Evolutionary conservation across 352 stramenopile genomes (phyloP), one percentile per base, ranked within the genome.

Genomic region (Globisporangium spiculum): DNA sequence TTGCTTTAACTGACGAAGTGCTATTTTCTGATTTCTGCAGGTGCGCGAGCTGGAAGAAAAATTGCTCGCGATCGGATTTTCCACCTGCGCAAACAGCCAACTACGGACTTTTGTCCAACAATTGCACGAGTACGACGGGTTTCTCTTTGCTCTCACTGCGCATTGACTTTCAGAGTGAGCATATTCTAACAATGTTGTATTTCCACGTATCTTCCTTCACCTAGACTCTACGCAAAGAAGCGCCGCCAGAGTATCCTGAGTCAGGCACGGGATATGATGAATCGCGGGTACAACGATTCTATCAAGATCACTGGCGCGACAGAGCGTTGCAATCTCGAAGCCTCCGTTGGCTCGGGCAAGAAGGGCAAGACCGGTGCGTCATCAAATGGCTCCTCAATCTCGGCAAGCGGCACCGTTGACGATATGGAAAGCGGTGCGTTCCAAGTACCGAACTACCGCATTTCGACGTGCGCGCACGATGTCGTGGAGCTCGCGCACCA

Each of bases 221-320:
- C 6, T 24, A 93, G 85, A 53, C 65, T 93, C 27, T 85, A 92
- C 56, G 81, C 80, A 0, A 92, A 90, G 65, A 92, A 91, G 65
- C 75, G 86, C 3, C 75, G 82, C 4, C 83, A 93, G 57, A 72
- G 74, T 22, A 83, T 93, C 32, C 66, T 93, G 30, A 80, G 70
- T 16, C 73, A 57, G 27, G 84, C 75, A 1, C 84, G 86, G 14
- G 75, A 81, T 8, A 66, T 87, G 32, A 90, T 93, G 72, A 75
- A 72, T 14, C 69, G 70, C 56, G 78, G 78, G 9, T 93, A 93
- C 65, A 74, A 81, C 36, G 79, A 92, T 44, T 91, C 83, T 7
- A 67, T 83, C n/a, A 86, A 88, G 66, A 72, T 90, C 10, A 75
- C 73, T 1, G 77, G 72, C 24, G 69, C 71, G 5, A 86, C 73